Percentiles rank a stretch among this genome's conserved stretches.
Conservation (phyloP, 352 stramenopile genomes). For the Aphanomyces astaci region DNA sequence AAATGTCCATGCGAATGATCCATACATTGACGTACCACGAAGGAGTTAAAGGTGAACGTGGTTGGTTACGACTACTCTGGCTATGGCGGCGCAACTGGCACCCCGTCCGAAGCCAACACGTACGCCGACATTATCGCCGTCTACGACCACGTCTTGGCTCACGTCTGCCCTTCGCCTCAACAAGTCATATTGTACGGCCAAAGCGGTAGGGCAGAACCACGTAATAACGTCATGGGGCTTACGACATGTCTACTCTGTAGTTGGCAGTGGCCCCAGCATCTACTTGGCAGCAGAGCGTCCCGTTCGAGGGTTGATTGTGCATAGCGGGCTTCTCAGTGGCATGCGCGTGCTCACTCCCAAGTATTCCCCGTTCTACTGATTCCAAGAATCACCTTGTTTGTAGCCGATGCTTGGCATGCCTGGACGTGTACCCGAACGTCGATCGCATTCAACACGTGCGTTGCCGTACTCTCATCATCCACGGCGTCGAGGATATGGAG, state of each 20-base stretch:
- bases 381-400: neutral
- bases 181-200: conserved; percentile 28
- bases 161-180: neutral
- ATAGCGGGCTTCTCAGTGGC: conserved; percentile 27
- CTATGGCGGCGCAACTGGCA: conserved; percentile 23
- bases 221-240: too few relatives aligned
- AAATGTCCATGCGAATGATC: neutral
- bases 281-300: conserved; percentile 20
- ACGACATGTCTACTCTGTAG: neutral
- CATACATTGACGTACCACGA: neutral
- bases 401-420: conserved; percentile 24
- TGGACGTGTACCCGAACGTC: conserved; percentile 31
- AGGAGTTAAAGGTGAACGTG: conserved; percentile 25
- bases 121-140: conserved; percentile 26
- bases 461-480: conserved; percentile 25
- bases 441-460: conserved; percentile 20
- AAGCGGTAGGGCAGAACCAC: conserved; percentile 20
- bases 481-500: conserved; percentile 26
- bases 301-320: conserved; percentile 26
- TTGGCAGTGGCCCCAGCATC: conserved; percentile 25
- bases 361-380: neutral
- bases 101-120: conserved; percentile 20
- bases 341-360: conserved; percentile 26
- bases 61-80: conserved; percentile 30
- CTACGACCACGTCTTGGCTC: conserved; percentile 16